Percentiles rank a stretch among this genome's conserved stretches.
Conservation (phyloP, 306 rosid species). For the Ziziphus jujuba region DNA sequence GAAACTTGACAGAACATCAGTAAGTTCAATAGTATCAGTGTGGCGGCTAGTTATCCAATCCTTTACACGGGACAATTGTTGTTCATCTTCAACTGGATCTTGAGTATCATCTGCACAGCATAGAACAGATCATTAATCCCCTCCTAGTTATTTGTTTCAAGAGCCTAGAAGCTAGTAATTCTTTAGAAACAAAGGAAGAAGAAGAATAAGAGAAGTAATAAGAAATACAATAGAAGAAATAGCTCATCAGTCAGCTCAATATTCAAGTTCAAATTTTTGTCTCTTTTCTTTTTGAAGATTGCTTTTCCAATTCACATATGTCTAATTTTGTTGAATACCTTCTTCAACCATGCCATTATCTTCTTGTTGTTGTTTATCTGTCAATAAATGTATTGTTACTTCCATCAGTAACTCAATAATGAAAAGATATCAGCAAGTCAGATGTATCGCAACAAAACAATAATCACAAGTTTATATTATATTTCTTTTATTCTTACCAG, state of each 20-base stretch:
- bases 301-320: constrained; percentile 4
- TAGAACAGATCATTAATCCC: constrained; percentile 4
- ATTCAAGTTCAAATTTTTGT: not conserved
- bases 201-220: not conserved
- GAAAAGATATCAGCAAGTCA: constrained; percentile 4
- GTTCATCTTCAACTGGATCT: constrained; percentile 77
- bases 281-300: constrained; percentile 4
- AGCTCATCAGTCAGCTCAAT: not conserved
- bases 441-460: constrained; percentile 11
- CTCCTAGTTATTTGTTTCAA: constrained; percentile 6
- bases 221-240: not conserved
- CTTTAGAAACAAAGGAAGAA: not conserved
- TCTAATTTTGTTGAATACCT: constrained; percentile 46
- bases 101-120: constrained; percentile 67
- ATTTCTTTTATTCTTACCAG: constrained; percentile 44
- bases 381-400: constrained; percentile 17
- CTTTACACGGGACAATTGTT: constrained; percentile 64
- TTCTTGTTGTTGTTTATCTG: constrained; percentile 69
- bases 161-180: constrained; percentile 5
- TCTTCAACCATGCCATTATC: constrained; percentile 53
- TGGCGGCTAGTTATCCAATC: constrained; percentile 71
- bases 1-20: constrained; percentile 76
- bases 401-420: constrained; percentile 8
- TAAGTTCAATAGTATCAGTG: constrained; percentile 62
- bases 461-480: not conserved